phyloP scores from a whole-genome alignment of 179 eudicot species.

The Spergularia azorica region DNA sequence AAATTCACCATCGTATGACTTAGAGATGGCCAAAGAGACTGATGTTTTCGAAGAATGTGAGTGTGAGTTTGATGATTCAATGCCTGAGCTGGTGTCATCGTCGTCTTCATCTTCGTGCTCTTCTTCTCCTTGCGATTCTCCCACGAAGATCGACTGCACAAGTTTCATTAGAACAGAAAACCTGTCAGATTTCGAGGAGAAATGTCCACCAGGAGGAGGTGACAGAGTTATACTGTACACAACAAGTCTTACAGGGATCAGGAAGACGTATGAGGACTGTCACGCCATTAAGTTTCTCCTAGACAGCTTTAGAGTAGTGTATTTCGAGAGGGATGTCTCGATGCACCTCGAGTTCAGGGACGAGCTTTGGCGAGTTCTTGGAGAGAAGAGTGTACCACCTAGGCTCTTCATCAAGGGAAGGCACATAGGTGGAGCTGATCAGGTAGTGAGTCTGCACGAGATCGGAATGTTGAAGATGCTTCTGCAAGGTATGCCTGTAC shows the following conservation, averaged over 20 bases:
- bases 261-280: slow-evolving; percentile 45
- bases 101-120: slow-evolving; percentile 28
- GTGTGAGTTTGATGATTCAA: slow-evolving; percentile 28
- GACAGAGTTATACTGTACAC: slow-evolving; percentile 71
- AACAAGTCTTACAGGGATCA: slow-evolving; percentile 70
- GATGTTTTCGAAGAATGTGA: slow-evolving; percentile 38
- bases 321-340: slow-evolving; percentile 69
- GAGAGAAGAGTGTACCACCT: slow-evolving; percentile 60
- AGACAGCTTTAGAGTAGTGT: slow-evolving; percentile 54
- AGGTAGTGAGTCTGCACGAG: slow-evolving; percentile 57
- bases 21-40: not conserved
- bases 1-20: not conserved
- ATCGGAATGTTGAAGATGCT: slow-evolving; percentile 59
- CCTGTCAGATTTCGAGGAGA: slow-evolving; percentile 41
- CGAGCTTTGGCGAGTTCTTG: slow-evolving; percentile 64
- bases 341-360: slow-evolving; percentile 69
- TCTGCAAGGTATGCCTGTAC: slow-evolving; percentile 52
- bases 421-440: slow-evolving; percentile 80
- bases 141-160: not conserved
- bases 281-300: slow-evolving; percentile 48
- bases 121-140: slow-evolving; percentile 17
- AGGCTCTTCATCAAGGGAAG: slow-evolving; percentile 76
- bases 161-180: not conserved
- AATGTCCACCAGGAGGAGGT: slow-evolving; percentile 33
- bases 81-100: slow-evolving; percentile 32